Evolutionary conservation across 768 basidiomycete species (phyloP), one percentile per base, ranked within the genome.

Genomic region (Mycena olivaceomarginata): DNA sequence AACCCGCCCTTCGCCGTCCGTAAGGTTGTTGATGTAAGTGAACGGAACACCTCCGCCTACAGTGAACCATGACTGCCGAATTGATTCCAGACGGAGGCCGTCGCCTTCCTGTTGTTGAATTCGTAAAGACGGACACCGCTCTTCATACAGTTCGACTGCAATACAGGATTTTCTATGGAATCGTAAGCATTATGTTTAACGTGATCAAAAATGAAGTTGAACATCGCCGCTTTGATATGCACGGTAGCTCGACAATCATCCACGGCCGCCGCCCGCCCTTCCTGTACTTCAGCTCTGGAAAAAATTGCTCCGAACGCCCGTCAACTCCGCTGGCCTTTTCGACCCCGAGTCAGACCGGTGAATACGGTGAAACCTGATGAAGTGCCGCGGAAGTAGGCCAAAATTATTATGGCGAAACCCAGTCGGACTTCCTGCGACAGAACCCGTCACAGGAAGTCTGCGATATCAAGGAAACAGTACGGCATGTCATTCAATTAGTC

Each of bases 201-300:
- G 31, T 31, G 31, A 31, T 31, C 31, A 4, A 31, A 31, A 31
- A 31, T 31, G 31, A 31, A 31, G 31, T 31, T 31, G 31, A 31
- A 31, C 31, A 31, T 31, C 31, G 31, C 31, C 31, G 31, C 31
- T 31, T 31, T 39, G 9, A 11, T 69, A 56, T 48, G 60, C 62
- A 63, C 45, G 25, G 31, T 31, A 71, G 51, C 62, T 72, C 62
- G 63, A 65, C 48, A 56, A 56, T 72, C 60, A 72, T 15, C 37
- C 22, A 22, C 5, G 31, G 45, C 60, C 70, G 9, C 20, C 46
- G 31, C 20, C 59, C 20, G 5, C 18, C 62, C 40, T n/a, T 15
- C 20, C 15, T 9, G 62, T 41, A 10, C 62, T 31, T 31, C 31
- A 31, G 22, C 40, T 18, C 22, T 22, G 40, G 40, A 5, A 15